Conservation (phyloP, 768 basidiomycete species). For the Trametes meyenii region DNA sequence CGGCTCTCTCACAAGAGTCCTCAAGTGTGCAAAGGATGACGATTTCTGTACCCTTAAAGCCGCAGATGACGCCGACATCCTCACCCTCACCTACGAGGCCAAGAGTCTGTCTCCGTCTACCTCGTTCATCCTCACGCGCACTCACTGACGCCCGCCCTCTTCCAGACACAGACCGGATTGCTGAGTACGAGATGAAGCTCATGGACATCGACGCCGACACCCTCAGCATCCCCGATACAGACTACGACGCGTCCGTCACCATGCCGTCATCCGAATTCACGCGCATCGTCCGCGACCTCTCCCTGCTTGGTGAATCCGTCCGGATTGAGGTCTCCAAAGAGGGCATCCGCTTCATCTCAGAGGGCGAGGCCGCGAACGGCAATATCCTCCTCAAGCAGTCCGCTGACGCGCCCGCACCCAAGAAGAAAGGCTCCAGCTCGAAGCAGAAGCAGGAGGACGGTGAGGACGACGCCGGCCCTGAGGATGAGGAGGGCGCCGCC, state of each 20-base stretch:
- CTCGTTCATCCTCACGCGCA: slow-evolving; percentile 3
- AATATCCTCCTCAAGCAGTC: slow-evolving; percentile 81
- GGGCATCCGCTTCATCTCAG: slow-evolving; percentile 88
- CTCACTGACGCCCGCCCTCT: neutral
- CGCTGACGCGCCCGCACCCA: slow-evolving; percentile 44
- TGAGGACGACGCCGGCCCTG: slow-evolving; percentile 46
- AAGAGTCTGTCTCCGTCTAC: slow-evolving; percentile 60
- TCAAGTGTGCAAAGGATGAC: slow-evolving; percentile 97
- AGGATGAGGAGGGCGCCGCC: slow-evolving; percentile 54
- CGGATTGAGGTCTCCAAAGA: slow-evolving; percentile 96
- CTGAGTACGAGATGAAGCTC: slow-evolving; percentile 98
- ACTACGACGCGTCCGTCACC: slow-evolving; percentile 91
- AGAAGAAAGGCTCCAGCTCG: slow-evolving; percentile 26
- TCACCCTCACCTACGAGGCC: slow-evolving; percentile 89
- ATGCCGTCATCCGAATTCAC: slow-evolving; percentile 87
- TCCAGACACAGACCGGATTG: slow-evolving; percentile 87
- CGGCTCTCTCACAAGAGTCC: slow-evolving; percentile 86
- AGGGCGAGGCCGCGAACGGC: slow-evolving; percentile 94
- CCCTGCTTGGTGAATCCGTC: slow-evolving; percentile 88
- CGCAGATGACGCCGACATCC: slow-evolving; percentile 83
- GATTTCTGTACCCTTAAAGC: slow-evolving; percentile 92
- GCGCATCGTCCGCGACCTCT: slow-evolving; percentile 91
- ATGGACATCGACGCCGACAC: slow-evolving; percentile 99
- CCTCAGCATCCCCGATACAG: slow-evolving; percentile 94
- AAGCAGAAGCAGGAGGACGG: slow-evolving; percentile 44